These are phyloP conservation scores for Aspergillus versicolor DNA, from an alignment of 2,329 filamentous ascomycete species.

Conservation along the genomic window DNA sequence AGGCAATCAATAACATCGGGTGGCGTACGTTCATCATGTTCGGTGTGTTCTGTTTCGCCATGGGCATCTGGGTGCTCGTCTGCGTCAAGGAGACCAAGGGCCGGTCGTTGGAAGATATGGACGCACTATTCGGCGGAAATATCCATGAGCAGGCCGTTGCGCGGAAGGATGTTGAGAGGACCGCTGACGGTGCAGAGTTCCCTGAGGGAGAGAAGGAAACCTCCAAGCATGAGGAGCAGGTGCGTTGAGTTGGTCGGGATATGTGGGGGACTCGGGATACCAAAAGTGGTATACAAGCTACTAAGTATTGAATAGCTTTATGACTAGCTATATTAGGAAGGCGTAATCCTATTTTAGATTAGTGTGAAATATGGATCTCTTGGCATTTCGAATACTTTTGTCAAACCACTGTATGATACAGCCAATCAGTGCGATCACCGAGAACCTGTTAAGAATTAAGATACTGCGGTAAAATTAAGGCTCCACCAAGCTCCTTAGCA, in stretches of 20 bases:
- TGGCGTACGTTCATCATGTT: conserved; percentile 42
- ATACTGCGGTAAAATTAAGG: no score
- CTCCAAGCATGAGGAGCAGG: neutral
- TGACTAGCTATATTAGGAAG: no score
- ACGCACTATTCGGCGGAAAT: conserved; percentile 49
- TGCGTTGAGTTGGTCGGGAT: neutral
- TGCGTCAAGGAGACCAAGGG: conserved; percentile 57
- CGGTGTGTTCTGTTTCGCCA: conserved; percentile 39
- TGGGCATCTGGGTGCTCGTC: conserved; percentile 31
- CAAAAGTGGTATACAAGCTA: no score
- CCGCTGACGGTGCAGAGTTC: neutral
- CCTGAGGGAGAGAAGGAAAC: neutral
- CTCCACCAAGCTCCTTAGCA: no score
- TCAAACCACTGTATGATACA: no score
- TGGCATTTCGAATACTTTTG: no score
- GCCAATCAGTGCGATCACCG: no score
- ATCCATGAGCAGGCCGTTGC: neutral
- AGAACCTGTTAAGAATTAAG: no score
- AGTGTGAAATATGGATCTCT: no score
- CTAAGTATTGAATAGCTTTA: no score
- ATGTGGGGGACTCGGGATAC: no score
- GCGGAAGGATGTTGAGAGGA: neutral
- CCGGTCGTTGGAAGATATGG: conserved; percentile 57
- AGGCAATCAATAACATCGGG: conserved; percentile 28
- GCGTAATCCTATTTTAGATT: no score